Percentiles rank a stretch among this genome's conserved stretches.
phyloP scores from a whole-genome alignment of 306 rosid species.

The Vicia villosa region DNA sequence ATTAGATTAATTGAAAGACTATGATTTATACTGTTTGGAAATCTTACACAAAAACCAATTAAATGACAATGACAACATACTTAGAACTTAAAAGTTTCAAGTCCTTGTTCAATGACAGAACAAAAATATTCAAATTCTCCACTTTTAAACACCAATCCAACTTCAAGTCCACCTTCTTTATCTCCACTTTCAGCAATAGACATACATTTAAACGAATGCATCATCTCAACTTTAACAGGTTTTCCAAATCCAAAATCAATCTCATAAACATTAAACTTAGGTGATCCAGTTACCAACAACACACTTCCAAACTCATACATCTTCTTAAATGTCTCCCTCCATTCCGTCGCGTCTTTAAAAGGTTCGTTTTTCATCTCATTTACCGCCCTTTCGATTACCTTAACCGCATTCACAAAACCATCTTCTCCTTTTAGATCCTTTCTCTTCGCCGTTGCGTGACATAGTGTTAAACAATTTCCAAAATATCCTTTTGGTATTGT shows the following conservation, averaged over 20 bases:
- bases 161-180: slow-evolving; percentile 44
- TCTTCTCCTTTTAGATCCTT: slow-evolving; percentile 35
- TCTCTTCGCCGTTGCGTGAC: slow-evolving; percentile 34
- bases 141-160: slow-evolving; percentile 34
- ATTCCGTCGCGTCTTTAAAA: slow-evolving; percentile 28
- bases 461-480: slow-evolving; percentile 42
- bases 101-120: slow-evolving; percentile 24
- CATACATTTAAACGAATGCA: slow-evolving; percentile 35
- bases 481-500: slow-evolving; percentile 38
- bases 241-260: slow-evolving; percentile 52
- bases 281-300: slow-evolving; percentile 39
- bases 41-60: not conserved
- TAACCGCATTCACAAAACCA: slow-evolving; percentile 40
- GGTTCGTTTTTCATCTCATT: slow-evolving; percentile 25
- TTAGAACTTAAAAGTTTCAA: slow-evolving; percentile 15
- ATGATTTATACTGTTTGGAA: too few species aligned
- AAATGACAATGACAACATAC: not conserved
- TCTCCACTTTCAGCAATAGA: slow-evolving; percentile 45
- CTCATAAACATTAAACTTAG: slow-evolving; percentile 43
- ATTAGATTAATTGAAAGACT: too few species aligned
- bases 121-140: slow-evolving; percentile 11
- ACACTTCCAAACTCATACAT: slow-evolving; percentile 33
- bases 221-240: slow-evolving; percentile 51
- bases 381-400: slow-evolving; percentile 30
- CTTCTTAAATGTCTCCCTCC: slow-evolving; percentile 35